A percentile compares a stretch with the other conserved stretches of the same genome.
phyloP scores from a whole-genome alignment of 768 basidiomycete species.

The Tephrocybe sp. region DNA sequence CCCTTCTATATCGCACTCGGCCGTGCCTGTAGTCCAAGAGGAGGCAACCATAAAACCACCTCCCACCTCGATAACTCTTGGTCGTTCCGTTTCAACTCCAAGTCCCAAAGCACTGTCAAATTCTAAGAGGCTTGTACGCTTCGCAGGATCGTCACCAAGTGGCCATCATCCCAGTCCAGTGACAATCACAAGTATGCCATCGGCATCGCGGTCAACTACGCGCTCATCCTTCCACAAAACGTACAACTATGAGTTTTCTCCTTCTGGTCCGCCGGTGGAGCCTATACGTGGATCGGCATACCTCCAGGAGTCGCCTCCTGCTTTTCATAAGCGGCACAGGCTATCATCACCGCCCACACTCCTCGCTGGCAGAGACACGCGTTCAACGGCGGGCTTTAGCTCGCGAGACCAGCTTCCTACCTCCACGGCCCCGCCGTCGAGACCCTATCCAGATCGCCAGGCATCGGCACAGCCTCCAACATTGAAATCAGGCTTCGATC shows the following conservation, averaged over 20 bases:
- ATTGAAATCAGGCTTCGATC: constrained; percentile 15
- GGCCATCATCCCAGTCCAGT: background rate
- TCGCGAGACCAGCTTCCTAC: too few species aligned
- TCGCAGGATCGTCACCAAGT: background rate
- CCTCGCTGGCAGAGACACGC: too few species aligned
- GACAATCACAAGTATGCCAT: background rate
- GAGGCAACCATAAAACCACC: too few species aligned
- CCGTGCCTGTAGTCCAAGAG: too few species aligned
- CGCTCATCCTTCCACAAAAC: background rate
- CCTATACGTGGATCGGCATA: background rate
- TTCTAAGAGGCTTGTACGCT: constrained; percentile 8
- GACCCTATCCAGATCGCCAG: background rate
- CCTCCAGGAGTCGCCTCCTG: background rate
- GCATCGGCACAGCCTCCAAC: constrained; percentile 6
- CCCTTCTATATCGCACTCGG: constrained; percentile 27
- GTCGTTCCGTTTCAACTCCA: background rate
- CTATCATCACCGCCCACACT: constrained; percentile 1
- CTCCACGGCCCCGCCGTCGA: background rate
- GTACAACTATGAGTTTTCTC: background rate
- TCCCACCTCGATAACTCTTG: too few species aligned
- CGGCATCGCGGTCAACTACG: background rate
- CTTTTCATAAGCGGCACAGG: background rate
- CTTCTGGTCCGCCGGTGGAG: background rate
- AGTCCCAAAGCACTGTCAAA: constrained; percentile 5
- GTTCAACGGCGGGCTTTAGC: too few species aligned